Percentiles rank a stretch among this genome's conserved stretches.
phyloP scores from a whole-genome alignment of 1,284 basidiomycete genomes.

The Ceraceosorus guamensis region DNA sequence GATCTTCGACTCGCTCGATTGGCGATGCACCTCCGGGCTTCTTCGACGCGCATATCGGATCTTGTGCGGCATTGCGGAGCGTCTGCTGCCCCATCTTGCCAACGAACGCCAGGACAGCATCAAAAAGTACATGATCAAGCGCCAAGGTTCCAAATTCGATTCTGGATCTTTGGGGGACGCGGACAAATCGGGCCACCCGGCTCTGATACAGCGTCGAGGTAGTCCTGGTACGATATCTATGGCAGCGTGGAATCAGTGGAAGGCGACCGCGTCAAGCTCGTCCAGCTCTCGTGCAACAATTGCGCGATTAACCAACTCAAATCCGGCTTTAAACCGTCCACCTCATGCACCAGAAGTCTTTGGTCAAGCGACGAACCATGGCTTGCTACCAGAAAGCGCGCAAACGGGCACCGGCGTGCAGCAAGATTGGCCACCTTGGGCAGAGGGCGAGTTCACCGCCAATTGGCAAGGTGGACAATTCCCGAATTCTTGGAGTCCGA shows the following conservation, averaged over 20 bases:
- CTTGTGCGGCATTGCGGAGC: conserved; percentile 1
- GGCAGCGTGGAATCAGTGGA: neutral
- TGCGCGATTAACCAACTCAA: too few species aligned
- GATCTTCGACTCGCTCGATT: conserved; percentile 7
- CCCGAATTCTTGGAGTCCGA: neutral
- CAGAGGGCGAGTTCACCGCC: neutral
- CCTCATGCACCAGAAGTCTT: too few species aligned
- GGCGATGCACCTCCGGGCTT: conserved; percentile 2
- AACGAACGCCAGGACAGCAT: neutral
- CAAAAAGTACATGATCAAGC: conserved; percentile 1
- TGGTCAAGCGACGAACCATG: neutral
- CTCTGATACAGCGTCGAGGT: neutral
- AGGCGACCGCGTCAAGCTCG: neutral
- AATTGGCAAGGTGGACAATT: neutral
- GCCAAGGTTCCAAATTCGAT: neutral
- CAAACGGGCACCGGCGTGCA: neutral
- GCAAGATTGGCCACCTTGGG: neutral
- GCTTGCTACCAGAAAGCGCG: neutral
- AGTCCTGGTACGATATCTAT: neutral
- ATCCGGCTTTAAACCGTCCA: too few species aligned
- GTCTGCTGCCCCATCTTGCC: conserved; percentile 9
- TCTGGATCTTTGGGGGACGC: too few species aligned
- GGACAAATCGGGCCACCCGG: too few species aligned
- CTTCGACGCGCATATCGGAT: conserved; percentile 6
- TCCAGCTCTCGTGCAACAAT: too few species aligned